These are phyloP conservation scores for Coprinellus aureogranulatus DNA, from an alignment of 768 basidiomycete genomes.

Conservation along the genomic window DNA sequence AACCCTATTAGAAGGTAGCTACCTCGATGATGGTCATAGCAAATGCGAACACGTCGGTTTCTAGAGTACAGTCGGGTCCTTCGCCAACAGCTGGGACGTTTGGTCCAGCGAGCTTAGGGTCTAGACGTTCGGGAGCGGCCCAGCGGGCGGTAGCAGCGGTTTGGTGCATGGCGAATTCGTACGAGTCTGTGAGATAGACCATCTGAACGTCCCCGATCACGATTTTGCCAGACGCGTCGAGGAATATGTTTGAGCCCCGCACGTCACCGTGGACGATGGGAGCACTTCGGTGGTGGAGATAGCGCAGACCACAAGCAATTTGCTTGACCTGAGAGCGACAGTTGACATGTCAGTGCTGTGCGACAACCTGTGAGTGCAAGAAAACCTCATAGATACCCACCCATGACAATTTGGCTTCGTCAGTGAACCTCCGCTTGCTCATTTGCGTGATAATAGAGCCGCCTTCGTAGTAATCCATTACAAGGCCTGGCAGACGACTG, in stretches of 20 bases:
- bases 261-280: background rate
- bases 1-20: background rate
- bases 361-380: too few relatives aligned
- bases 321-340: conserved; percentile 21
- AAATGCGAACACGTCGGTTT: conserved; percentile 25
- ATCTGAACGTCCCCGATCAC: conserved; percentile 28
- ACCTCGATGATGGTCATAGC: conserved; percentile 28
- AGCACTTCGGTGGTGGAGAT: background rate
- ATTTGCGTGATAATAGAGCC: conserved; percentile 24
- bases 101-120: conserved; percentile 6
- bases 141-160: conserved; percentile 26
- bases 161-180: conserved; percentile 21
- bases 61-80: conserved; percentile 9
- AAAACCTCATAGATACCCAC: too few relatives aligned
- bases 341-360: conserved; percentile 21
- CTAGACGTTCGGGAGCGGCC: conserved; percentile 31
- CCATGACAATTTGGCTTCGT: background rate
- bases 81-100: conserved; percentile 3
- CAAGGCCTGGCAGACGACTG: conserved; percentile 21
- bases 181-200: conserved; percentile 18
- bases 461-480: conserved; percentile 20
- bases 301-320: conserved; percentile 23
- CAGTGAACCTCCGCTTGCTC: background rate
- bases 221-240: conserved; percentile 19
- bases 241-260: conserved; percentile 26